Base-by-base conservation (phyloP, 129 eudicot species). In the Flaveria sonorensis region DNA sequence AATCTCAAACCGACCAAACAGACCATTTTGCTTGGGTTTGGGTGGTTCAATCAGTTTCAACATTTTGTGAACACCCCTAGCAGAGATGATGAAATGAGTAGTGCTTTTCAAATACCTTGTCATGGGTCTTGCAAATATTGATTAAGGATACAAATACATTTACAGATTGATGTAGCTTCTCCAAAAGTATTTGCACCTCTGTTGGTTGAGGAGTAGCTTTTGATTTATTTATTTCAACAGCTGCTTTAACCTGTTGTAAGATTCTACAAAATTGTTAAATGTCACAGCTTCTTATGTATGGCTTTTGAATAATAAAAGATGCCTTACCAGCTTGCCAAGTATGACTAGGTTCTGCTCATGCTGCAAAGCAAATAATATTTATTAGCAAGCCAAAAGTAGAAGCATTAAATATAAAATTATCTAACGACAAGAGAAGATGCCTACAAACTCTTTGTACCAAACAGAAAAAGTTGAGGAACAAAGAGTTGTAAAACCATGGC, bases 381-480 rank as follows among this genome's bases (percentile, higher is more conserved):
- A 48, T 72, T 76, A 85, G 52, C 48, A 73, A 45, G 50, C 60
- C 61, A 65, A 60, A 60, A 47, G 43, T 7, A 63, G 70, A 75
- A 48, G 51, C 50, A 51, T 79, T 26, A 60, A 68, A 59, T 18
- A 67, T n/a, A 51, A n/a, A 23, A 47, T 16, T 15, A 55, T 26
- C 18, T 57, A 50, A 65, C 21, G 19, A 70, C 52, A 56, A 70
- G 70, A 57, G 30, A 83, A 21, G 63, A 72, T 56, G 76, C 87
- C 67, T 78, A 91, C 97, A 96, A 91, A 76, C 72, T 87, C 92
- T 61, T 82, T 88, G 50, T 89, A 91, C 97, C 97, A 91, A 71
- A 89, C 89, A 19, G 36, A 36, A 76, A 89, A 87, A 65, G 97
- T 91, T 74, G 92, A 75, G 77, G 92, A 77, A 77, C 96, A 86